A percentile compares a stretch with the other conserved stretches of the same genome.
phyloP scores from a whole-genome alignment of 1,139 yeast species.

The Kurtzmaniella quercitrusa region DNA sequence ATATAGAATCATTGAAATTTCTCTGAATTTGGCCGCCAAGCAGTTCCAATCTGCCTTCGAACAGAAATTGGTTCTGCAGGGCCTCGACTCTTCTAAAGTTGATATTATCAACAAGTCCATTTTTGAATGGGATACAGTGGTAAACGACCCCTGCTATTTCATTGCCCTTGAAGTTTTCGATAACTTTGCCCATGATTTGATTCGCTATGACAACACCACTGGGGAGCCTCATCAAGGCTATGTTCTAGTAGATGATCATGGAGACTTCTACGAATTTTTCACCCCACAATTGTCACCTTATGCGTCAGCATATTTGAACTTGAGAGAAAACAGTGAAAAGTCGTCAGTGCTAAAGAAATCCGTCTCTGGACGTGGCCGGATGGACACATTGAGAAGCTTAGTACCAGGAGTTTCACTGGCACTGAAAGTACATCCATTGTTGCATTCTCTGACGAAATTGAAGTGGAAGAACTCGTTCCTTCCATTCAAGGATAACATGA shows the following conservation, averaged over 20 bases:
- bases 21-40: slow-evolving; percentile 61
- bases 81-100: slow-evolving; percentile 47
- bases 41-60: slow-evolving; percentile 44
- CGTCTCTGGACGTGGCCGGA: slow-evolving; percentile 16
- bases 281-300: slow-evolving; percentile 64
- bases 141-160: slow-evolving; percentile 71
- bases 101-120: slow-evolving; percentile 70
- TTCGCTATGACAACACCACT: slow-evolving; percentile 67
- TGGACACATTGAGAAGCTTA: slow-evolving; percentile 23
- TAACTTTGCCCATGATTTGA: slow-evolving; percentile 78
- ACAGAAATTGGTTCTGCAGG: slow-evolving; percentile 31
- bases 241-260: slow-evolving; percentile 68
- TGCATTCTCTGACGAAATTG: slow-evolving; percentile 31
- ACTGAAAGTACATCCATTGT: slow-evolving; percentile 37
- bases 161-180: slow-evolving; percentile 83
- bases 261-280: slow-evolving; percentile 75
- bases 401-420: slow-evolving; percentile 28
- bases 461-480: slow-evolving; percentile 26
- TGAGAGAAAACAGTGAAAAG: slow-evolving; percentile 46
- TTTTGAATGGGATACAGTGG: slow-evolving; percentile 65
- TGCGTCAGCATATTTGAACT: slow-evolving; percentile 49
- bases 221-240: slow-evolving; percentile 74
- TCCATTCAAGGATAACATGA: slow-evolving; percentile 66
- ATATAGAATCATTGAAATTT: slow-evolving; percentile 76
- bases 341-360: slow-evolving; percentile 25